Percentiles rank a stretch among this genome's conserved stretches.
phyloP scores from a whole-genome alignment of 1,284 basidiomycete genomes.

The Phylloboletellus chloephorus region DNA sequence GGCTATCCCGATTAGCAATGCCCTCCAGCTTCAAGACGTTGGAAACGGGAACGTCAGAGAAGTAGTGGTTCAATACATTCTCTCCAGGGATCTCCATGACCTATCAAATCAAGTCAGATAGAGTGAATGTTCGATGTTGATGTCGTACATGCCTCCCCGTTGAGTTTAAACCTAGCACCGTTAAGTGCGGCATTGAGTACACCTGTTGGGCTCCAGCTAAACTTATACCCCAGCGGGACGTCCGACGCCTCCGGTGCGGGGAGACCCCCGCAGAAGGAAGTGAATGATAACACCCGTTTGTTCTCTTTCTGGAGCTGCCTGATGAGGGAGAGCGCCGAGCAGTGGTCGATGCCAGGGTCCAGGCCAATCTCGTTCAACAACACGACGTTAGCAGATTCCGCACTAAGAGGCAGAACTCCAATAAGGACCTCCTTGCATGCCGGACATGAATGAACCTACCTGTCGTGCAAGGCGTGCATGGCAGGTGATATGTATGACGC shows the following conservation, averaged over 20 bases:
- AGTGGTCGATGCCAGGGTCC: slow-evolving; percentile 95
- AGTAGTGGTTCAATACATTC: slow-evolving; percentile 53
- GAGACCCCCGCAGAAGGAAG: slow-evolving; percentile 91
- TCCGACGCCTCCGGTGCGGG: slow-evolving; percentile 72
- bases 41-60: slow-evolving; percentile 64
- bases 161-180: slow-evolving; percentile 65
- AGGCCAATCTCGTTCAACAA: slow-evolving; percentile 91
- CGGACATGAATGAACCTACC: slow-evolving; percentile 35
- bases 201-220: slow-evolving; percentile 91
- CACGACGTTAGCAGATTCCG: slow-evolving; percentile 62
- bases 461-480: slow-evolving; percentile 66
- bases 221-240: slow-evolving; percentile 84
- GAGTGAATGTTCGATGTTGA: neutral
- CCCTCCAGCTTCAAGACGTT: slow-evolving; percentile 76
- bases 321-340: slow-evolving; percentile 80
- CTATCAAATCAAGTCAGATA: slow-evolving; percentile 31
- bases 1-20: slow-evolving; percentile 83
- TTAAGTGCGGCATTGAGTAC: slow-evolving; percentile 84
- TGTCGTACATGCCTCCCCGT: slow-evolving; percentile 43
- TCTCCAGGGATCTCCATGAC: slow-evolving; percentile 48
- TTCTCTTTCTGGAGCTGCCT: slow-evolving; percentile 51
- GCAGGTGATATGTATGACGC: slow-evolving; percentile 87
- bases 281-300: slow-evolving; percentile 72
- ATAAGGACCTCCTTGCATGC: neutral
- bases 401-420: slow-evolving; percentile 39